Conservation (phyloP, 139 green algal species). For the Zygnema cylindricum region DNA sequence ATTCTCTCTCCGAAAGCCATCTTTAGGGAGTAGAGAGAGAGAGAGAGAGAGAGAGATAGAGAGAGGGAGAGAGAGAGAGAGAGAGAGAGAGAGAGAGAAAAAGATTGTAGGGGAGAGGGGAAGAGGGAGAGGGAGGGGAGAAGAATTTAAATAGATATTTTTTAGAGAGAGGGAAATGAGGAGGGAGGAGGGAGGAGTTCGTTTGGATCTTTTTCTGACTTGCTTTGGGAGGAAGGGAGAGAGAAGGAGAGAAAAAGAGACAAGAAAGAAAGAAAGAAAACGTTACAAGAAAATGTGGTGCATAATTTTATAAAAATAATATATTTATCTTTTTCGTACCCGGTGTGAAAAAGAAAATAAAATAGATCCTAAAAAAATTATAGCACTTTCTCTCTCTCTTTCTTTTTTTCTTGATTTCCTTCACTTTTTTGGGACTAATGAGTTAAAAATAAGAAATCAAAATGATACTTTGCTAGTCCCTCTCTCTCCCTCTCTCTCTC, state of each 20-base stretch:
- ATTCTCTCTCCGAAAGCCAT: too few relatives aligned
- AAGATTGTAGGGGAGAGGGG: constrained; percentile 6
- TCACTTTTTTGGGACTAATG: not conserved
- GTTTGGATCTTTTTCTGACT: constrained; percentile 86
- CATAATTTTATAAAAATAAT: constrained; percentile 84
- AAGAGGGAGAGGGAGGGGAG: not conserved
- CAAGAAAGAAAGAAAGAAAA: constrained; percentile 92
- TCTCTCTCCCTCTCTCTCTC: not conserved
- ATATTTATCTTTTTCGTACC: not conserved
- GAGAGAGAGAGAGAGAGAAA: constrained; percentile 14
- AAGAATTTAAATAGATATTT: constrained; percentile 61
- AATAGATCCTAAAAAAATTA: not conserved
- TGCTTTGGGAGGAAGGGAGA: too few relatives aligned
- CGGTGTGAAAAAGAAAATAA: not conserved
- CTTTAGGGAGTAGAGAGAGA: too few relatives aligned
- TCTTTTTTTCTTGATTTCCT: not conserved
- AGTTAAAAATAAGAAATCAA: not conserved
- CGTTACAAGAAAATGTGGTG: constrained; percentile 85
- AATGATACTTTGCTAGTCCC: not conserved
- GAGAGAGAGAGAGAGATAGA: too few relatives aligned
- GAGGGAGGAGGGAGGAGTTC: too few relatives aligned
- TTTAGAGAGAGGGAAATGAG: constrained; percentile 80
- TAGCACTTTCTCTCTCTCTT: not conserved
- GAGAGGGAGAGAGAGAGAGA: not conserved
- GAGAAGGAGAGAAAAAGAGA: constrained; percentile 87